A percentile compares a stretch with the other conserved stretches of the same genome.
Evolutionary conservation across 352 stramenopile species (phyloP).

Genomic region (Thraustotheca clavata): DNA sequence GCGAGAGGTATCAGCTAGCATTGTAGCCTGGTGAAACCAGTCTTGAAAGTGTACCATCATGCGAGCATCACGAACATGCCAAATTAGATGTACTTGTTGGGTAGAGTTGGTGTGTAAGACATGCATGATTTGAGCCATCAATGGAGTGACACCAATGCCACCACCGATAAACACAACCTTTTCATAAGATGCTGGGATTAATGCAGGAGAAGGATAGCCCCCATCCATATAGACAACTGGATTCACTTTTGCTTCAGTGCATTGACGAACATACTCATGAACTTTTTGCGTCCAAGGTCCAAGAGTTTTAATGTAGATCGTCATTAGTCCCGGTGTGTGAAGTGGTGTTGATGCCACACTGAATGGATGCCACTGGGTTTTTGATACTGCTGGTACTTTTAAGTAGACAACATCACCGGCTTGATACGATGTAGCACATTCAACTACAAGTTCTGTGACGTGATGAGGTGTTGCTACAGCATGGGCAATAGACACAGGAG

Average conservation of each 20-base stretch:
- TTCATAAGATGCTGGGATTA: constrained; percentile 23
- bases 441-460: constrained; percentile 35
- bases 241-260: constrained; percentile 10
- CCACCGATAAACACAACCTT: constrained; percentile 30
- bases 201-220: constrained; percentile 24
- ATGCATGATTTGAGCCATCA: constrained; percentile 17
- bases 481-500: constrained; percentile 27
- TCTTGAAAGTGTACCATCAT: constrained; percentile 8
- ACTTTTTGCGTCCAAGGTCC: constrained; percentile 40
- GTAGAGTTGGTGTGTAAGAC: neutral
- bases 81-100: constrained; percentile 17
- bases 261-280: constrained; percentile 31
- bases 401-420: constrained; percentile 43
- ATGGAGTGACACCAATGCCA: constrained; percentile 25
- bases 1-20: neutral
- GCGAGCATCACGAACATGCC: constrained; percentile 1
- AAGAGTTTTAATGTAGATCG: constrained; percentile 36
- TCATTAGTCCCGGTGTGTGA: constrained; percentile 29
- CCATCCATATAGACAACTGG: constrained; percentile 44
- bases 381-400: constrained; percentile 36
- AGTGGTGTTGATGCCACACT: constrained; percentile 37
- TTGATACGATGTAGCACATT: constrained; percentile 23
- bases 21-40: neutral
- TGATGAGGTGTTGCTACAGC: constrained; percentile 22
- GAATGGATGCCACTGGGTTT: constrained; percentile 46